Evolutionary conservation across 371 early-diverging fungal species (phyloP), one percentile per base, ranked within the genome.

Genomic region (Batrachochytrium dendrobatidis): DNA sequence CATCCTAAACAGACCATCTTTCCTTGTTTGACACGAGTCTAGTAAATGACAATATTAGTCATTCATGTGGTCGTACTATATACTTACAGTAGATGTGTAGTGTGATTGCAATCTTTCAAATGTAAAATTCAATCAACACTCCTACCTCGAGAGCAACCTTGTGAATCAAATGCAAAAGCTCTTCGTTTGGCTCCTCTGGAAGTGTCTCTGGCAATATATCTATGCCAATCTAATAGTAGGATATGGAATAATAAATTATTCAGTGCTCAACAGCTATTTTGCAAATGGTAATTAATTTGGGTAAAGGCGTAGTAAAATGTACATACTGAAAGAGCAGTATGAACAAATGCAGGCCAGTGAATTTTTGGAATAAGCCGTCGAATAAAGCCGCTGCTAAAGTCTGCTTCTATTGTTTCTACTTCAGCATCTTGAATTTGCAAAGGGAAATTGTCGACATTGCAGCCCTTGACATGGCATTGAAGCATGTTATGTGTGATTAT

Each of bases 401-500:
- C 98, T 25, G 88, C 88, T 44, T 74, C 75, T 57, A 61, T 75
- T 57, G 81, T 68, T 68, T 93, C 93, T 10, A 94, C 74, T 67
- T 89, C 84, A 10, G 83, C 88, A 34, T 94, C 86, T 65, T 86
- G 79, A 65, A 97, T 81, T 35, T 78, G 79, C 44, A 97, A 82
- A 18, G 98, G 98, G 64, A 88, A 97, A 80, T 88, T 90, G 61
- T 74, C 57, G 69, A 86, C 84, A 46, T 77, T 84, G 82, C 98
- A 97, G 76, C 86, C 85, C 74, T 90, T 91, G 69, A 88, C 96
- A 71, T 93, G 94, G 86, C 98, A 97, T 77, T 92, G 90, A 53
- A 97, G 83, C 92, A 97, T 89, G 77, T 97, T 97, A 82, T 97
- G 98, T 33, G 95, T 94, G 50, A 97, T 83, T 65, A 97, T 86